These are phyloP conservation scores for Castanopsis chinensis DNA, from an alignment of 306 rosid genomes.

Conservation along the genomic window DNA sequence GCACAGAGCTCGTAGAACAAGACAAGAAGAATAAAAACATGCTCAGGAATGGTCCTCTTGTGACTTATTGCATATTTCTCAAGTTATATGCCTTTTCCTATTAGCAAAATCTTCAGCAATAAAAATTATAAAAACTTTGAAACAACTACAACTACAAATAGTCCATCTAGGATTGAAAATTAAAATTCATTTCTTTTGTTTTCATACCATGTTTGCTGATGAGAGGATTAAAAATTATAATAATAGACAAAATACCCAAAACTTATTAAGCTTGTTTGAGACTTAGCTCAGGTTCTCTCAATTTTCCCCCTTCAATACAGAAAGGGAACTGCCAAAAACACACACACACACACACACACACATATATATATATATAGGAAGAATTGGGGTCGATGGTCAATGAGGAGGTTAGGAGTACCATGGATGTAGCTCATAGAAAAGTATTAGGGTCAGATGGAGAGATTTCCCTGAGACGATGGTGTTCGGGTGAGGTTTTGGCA, in stretches of 20 bases:
- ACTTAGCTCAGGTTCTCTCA: not conserved
- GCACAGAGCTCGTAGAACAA: not conserved
- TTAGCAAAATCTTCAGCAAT: not conserved
- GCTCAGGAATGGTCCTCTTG: not conserved
- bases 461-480: too few species aligned
- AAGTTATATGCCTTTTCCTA: not conserved
- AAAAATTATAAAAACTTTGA: not conserved
- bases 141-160: not conserved
- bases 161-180: not conserved
- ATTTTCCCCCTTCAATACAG: not conserved
- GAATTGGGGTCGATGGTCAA: too few species aligned
- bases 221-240: too few species aligned
- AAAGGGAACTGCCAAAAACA: not conserved
- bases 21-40: not conserved
- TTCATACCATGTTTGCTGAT: too few species aligned
- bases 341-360: too few species aligned
- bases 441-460: too few species aligned
- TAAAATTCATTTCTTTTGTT: not conserved
- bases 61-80: not conserved
- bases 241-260: too few species aligned
- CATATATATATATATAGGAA: constrained; percentile 2
- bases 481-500: too few species aligned
- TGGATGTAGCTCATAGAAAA: too few species aligned
- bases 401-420: too few species aligned
- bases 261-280: not conserved